Base-by-base conservation (phyloP, 371 early-diverging fungal genomes). In the Mortierella sp. region DNA sequence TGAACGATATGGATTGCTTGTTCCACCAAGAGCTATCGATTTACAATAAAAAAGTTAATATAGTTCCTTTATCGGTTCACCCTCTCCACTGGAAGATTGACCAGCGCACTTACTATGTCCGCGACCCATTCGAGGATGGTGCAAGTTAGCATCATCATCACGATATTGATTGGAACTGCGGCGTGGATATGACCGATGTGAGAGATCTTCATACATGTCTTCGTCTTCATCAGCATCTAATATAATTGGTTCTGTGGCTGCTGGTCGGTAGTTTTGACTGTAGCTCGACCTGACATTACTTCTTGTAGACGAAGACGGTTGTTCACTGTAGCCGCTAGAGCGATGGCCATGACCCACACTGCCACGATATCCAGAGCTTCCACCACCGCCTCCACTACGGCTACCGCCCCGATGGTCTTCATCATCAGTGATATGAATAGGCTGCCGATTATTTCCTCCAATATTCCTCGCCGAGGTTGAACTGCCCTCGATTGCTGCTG, bases 161-260 rank as follows among this genome's bases (percentile, higher is more conserved):
- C 31, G 42, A 31, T 23, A 12, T 0, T 61, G 26, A 32, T 26
- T n/a, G 13, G 61, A 53, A 1, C 32, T 45, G 5, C 62, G 64
- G 9, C 55, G 59, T 13, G 69, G 32, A 12, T 60, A n/a, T 9
- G 31, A 47, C 5, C 51, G 66, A 40, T 55, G 43, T 17, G 75
- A 69, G 3, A 65, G 47, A 37, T 69, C 66, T 40, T 75, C 70
- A n/a, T 75, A 68, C 75, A 65, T 62, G 26, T 55, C 51, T 1
- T 69, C 70, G 26, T 75, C 75, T 1, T 69, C 75, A 49, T 75
- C 75, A 3, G 47, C 62, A 34, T 75, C 75, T 43, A 75, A 29
- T 2, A 69, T 57, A 31, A 75, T 69, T 17, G 66, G 61, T 34
- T 75, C 66, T 23, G 62, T 13, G 35, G 64, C 65, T 13, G 64